Base-by-base conservation (phyloP, 805 yeast genomes). In the Komagataella phaffii region DNA sequence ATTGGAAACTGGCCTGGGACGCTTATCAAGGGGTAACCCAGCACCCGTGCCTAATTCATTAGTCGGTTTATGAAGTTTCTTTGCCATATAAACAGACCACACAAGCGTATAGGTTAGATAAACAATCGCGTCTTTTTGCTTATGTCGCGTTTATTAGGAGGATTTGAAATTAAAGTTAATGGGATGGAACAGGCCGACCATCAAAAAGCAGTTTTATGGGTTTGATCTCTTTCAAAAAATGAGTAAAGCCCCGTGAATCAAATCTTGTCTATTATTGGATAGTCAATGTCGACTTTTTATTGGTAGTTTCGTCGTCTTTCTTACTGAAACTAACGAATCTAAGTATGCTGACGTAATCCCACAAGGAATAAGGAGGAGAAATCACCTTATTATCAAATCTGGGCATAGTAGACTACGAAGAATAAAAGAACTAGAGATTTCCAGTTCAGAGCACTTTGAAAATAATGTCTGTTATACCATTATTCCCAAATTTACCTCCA, bases 11-110 rank as follows among this genome's bases (percentile, higher is more conserved):
- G 75, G 69, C 19, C 83, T 70, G 6, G 82, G 81, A 46, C 82
- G 69, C 49, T 76, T 73, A 7, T 74, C 73, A 17, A 73, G 71
- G n/a, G 79, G 75, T 0, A 85, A 71, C 0, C 86, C 85, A 1
- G 85, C 85, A 1, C 90, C 91, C 1, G 81, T 77, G 1, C 89
- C 90, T 36, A 81, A 66, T 44, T 73, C 76, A 51, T 69, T 69
- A 7, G 65, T 66, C 1, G 77, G 77, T 50, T 64, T 64, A 53
- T 70, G 77, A 8, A 71, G 58, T 43, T 52, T 47, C 17, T 57
- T 48, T 3, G 56, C 56, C 57, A 56, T 56, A 8, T 18, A 6
- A 30, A 30, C 14, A 6, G 44, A 55, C 17, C 40, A 18, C 7
- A 46, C 48, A 30, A 30, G 40, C 40, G 40, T 30, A 30, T 30